Base-by-base conservation (phyloP, 176 grass and related monocot species). In the Triticum dicoccoides region DNA sequence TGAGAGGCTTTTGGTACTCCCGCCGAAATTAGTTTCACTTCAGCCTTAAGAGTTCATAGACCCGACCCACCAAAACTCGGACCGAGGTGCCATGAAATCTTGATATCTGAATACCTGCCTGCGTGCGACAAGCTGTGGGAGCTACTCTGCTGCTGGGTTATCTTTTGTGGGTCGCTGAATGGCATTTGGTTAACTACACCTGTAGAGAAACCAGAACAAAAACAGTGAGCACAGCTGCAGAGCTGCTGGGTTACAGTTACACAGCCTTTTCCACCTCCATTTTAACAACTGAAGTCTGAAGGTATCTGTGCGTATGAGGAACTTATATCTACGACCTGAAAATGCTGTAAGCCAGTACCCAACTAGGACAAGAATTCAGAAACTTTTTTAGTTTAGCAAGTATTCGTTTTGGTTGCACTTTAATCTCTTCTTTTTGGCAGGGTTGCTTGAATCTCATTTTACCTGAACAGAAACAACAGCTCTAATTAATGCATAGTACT, bases 141-240 rank as follows among this genome's bases (percentile, higher is more conserved):
- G 58, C 32, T 83, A 79, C 70, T 65, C 39, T 84, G 44, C 73
- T 85, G 30, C 58, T 49, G 69, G 17, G 37, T 80, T 65, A 76
- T 45, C 9, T 79, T 86, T 51, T 73, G 23, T 4, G n/a, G 83
- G 80, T 80, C 52, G 61, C 82, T 25, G 76, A 81, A 74, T 84
- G 59, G 18, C 34, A 83, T 42, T 84, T 79, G 49, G 44, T 74
- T 54, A 35, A 11, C 66, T 69, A 12, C 15, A 42, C 64, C 77
- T 88, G 62, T 81, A 77, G 68, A 85, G 37, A 58, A 77, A 35
- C 3, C 30, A 71, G 69, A 52, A 32, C 21, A 77, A 63, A 62
- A 63, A 69, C 21, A 52, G 51, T 87, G 47, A 85, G 59, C 49
- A 45, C 51, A 73, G 27, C 39, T 73, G 70, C 38, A 34, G n/a